A percentile compares a stretch with the other conserved stretches of the same genome.
phyloP scores from a whole-genome alignment of 371 early-diverging fungal genomes.

The Basidiobolus heterosporus region DNA sequence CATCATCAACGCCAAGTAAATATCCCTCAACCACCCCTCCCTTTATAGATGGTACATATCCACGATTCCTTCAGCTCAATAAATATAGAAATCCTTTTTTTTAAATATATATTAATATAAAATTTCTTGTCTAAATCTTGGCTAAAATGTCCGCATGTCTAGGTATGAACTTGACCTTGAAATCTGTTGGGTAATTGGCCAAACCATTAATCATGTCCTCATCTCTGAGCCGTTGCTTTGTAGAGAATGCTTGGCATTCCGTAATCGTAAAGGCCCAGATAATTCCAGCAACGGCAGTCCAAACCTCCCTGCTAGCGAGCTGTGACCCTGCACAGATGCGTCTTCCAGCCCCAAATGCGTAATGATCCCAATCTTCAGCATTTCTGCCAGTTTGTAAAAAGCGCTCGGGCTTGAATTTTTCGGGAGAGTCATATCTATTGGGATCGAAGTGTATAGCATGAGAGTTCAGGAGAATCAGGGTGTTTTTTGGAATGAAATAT shows the following conservation, averaged over 20 bases:
- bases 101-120: too few species aligned
- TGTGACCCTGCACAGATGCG: conserved; percentile 1
- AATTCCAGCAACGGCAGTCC: not conserved
- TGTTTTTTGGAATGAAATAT: conserved; percentile 3
- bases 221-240: too few species aligned
- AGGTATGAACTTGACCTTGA: too few species aligned
- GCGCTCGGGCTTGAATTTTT: conserved; percentile 3
- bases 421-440: not conserved
- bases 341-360: conserved; percentile 1
- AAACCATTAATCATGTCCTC: too few species aligned
- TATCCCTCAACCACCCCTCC: conserved; percentile 2
- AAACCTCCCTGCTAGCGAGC: not conserved
- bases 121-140: too few species aligned
- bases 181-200: too few species aligned
- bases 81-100: too few species aligned
- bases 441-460: not conserved
- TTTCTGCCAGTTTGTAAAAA: not conserved
- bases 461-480: not conserved
- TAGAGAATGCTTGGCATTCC: too few species aligned
- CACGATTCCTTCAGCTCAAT: too few species aligned
- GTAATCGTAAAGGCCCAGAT: conserved; percentile 2
- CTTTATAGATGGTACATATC: not conserved
- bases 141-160: too few species aligned
- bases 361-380: not conserved
- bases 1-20: not conserved